Percentiles rank a stretch among this genome's conserved stretches.
phyloP scores from a whole-genome alignment of 2,329 filamentous ascomycete species.

The Cladophialophora exuberans region DNA sequence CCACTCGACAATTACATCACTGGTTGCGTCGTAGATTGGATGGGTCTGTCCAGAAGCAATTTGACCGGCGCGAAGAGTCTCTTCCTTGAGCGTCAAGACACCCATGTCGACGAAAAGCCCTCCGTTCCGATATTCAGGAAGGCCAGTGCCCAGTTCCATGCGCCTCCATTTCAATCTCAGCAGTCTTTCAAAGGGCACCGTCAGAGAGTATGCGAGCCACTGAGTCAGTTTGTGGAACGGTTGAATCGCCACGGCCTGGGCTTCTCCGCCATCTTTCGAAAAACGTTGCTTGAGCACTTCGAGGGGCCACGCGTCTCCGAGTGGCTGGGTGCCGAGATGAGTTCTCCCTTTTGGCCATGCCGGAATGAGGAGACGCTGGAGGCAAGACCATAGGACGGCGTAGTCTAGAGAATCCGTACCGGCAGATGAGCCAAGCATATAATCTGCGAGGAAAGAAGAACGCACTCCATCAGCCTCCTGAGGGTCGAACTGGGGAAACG shows the following conservation, averaged over 20 bases:
- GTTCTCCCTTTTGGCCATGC: slow-evolving; percentile 14
- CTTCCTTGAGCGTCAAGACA: slow-evolving; percentile 6
- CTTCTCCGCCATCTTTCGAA: not conserved
- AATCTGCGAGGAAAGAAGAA: slow-evolving; percentile 4
- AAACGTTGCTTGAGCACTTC: slow-evolving; percentile 3
- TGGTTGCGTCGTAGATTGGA: slow-evolving; percentile 7
- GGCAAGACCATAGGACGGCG: slow-evolving; percentile 1
- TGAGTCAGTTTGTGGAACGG: slow-evolving; percentile 17
- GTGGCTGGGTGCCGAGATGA: not conserved
- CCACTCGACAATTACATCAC: slow-evolving; percentile 20
- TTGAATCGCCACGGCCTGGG: slow-evolving; percentile 1
- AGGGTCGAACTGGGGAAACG: slow-evolving; percentile 1
- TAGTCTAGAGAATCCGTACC: slow-evolving; percentile 3
- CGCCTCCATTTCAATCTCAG: not conserved
- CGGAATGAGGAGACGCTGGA: slow-evolving; percentile 18
- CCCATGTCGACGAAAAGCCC: slow-evolving; percentile 17
- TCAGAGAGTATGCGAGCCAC: slow-evolving; percentile 13
- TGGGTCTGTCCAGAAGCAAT: slow-evolving; percentile 5
- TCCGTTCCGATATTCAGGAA: slow-evolving; percentile 17
- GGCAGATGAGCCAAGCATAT: not conserved
- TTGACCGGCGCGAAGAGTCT: not conserved
- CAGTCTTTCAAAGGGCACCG: slow-evolving; percentile 5
- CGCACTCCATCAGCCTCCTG: not conserved
- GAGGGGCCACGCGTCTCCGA: slow-evolving; percentile 19
- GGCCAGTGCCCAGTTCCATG: slow-evolving; percentile 4